Conservation (phyloP, 306 rosid species). For the Corylus heterophylla region DNA sequence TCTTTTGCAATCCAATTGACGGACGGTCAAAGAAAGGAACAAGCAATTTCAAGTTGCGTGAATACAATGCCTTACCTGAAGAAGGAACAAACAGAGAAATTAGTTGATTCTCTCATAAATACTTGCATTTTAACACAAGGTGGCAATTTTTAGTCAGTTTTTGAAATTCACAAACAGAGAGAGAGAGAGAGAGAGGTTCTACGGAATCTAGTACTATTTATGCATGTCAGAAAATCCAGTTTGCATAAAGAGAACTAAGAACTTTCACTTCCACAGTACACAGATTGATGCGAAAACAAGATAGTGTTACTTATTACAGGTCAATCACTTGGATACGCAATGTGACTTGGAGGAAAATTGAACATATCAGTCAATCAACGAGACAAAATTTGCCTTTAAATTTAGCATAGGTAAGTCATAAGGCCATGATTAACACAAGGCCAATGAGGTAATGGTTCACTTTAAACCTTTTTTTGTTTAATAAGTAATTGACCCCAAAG, state of each 20-base stretch:
- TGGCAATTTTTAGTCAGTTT: neutral
- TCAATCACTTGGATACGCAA: too few relatives aligned
- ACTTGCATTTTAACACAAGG: neutral
- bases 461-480: neutral
- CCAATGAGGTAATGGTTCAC: neutral
- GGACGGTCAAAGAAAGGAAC: constrained; percentile 86
- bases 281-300: neutral
- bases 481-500: too few relatives aligned
- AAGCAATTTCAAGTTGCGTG: constrained; percentile 90
- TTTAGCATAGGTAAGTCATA: neutral
- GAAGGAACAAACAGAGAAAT: constrained; percentile 32
- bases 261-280: neutral
- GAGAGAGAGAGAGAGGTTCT: neutral
- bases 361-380: neutral
- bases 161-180: constrained; percentile 3
- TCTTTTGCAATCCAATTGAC: constrained; percentile 62
- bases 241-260: neutral
- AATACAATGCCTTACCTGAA: constrained; percentile 83
- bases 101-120: constrained; percentile 21
- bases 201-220: neutral
- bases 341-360: neutral
- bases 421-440: neutral
- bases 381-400: neutral
- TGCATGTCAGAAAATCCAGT: neutral
- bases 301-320: neutral